These are phyloP conservation scores for Blastobotrys elegans DNA, from an alignment of 1,139 yeast genomes.

Conservation along the genomic window DNA sequence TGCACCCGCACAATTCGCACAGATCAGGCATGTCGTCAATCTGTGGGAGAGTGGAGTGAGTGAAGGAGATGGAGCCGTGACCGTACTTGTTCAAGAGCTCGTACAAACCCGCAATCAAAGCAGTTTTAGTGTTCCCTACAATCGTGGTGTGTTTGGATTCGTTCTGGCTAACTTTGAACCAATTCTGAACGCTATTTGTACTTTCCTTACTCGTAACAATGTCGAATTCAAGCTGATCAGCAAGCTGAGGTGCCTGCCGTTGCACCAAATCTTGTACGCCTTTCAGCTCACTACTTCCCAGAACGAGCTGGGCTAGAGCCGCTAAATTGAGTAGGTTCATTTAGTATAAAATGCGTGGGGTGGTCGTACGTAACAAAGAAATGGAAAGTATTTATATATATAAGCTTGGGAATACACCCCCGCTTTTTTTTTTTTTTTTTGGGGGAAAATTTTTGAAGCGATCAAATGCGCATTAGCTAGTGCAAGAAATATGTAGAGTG, in stretches of 20 bases:
- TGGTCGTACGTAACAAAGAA: too few species aligned
- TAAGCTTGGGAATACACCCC: too few species aligned
- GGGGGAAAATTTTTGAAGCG: too few species aligned
- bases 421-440: too few species aligned
- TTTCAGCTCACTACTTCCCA: not conserved
- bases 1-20: not conserved
- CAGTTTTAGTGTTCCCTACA: slow-evolving; percentile 17
- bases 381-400: too few species aligned
- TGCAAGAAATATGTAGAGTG: too few species aligned
- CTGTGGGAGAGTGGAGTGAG: slow-evolving; percentile 14
- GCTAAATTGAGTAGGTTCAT: slow-evolving; percentile 1
- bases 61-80: slow-evolving; percentile 18
- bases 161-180: slow-evolving; percentile 6
- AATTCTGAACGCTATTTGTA: not conserved
- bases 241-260: slow-evolving; percentile 6
- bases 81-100: slow-evolving; percentile 14
- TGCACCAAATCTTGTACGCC: slow-evolving; percentile 6
- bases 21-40: slow-evolving; percentile 16
- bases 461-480: too few species aligned
- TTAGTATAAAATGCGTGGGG: too few species aligned
- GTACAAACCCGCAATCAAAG: slow-evolving; percentile 18
- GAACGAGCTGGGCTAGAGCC: not conserved
- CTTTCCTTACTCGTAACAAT: not conserved
- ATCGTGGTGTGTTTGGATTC: slow-evolving; percentile 7
- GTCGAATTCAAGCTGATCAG: slow-evolving; percentile 7